Evolutionary conservation across 1,284 basidiomycete species (phyloP).

Genomic region (Heliocybe sulcata): DNA sequence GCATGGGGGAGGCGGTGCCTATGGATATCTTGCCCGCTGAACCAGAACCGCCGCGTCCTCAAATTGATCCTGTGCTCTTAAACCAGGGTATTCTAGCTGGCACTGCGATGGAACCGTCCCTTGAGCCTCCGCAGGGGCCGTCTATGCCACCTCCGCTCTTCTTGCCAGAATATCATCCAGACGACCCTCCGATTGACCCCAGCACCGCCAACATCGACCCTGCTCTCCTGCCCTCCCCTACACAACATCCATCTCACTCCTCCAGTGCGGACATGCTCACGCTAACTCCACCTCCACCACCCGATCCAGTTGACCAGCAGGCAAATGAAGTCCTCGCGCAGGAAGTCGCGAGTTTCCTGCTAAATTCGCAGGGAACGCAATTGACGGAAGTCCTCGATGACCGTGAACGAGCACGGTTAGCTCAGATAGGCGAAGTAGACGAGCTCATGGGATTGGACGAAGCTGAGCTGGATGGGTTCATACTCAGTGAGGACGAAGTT

Average conservation of each 20-base stretch:
- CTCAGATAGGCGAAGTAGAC: slow-evolving; percentile 43
- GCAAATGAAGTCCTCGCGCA: slow-evolving; percentile 50
- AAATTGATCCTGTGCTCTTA: slow-evolving; percentile 37
- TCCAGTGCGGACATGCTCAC: slow-evolving; percentile 9
- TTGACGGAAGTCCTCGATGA: slow-evolving; percentile 56
- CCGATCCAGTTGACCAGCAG: slow-evolving; percentile 29
- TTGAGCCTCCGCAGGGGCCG: background rate
- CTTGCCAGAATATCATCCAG: slow-evolving; percentile 17
- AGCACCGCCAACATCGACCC: slow-evolving; percentile 48
- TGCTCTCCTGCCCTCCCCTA: slow-evolving; percentile 28
- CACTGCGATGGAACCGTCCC: slow-evolving; percentile 11
- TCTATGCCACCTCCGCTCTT: slow-evolving; percentile 32
- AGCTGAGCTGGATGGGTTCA: slow-evolving; percentile 84
- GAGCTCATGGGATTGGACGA: slow-evolving; percentile 85
- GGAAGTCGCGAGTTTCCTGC: slow-evolving; percentile 60
- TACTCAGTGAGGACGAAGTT: slow-evolving; percentile 83
- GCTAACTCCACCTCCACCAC: slow-evolving; percentile 15
- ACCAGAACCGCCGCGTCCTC: slow-evolving; percentile 12
- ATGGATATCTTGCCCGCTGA: slow-evolving; percentile 10
- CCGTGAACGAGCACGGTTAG: slow-evolving; percentile 49
- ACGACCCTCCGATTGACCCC: slow-evolving; percentile 29
- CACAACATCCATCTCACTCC: slow-evolving; percentile 16
- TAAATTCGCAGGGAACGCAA: slow-evolving; percentile 46
- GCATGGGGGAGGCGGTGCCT: slow-evolving; percentile 13
- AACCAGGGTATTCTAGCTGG: slow-evolving; percentile 39